Base-by-base conservation (phyloP, 805 yeast genomes). In the Starmerella roubikii region DNA sequence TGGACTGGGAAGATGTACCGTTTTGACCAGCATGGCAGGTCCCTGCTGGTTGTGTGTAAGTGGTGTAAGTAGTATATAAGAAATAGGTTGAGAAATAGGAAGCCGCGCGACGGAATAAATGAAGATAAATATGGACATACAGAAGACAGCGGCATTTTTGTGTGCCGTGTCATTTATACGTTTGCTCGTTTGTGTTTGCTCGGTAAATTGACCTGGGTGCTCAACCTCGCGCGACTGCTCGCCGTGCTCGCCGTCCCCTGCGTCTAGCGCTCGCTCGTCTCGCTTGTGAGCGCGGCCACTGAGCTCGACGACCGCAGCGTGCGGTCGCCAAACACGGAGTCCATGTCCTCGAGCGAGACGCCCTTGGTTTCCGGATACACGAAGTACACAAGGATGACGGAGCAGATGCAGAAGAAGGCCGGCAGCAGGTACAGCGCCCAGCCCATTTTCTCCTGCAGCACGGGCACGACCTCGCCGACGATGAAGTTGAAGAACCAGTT, bases 401-500 rank as follows among this genome's bases (percentile, higher is more conserved):
- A 81, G 31, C 77, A 56, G 33, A 75, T 62, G 60, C 94, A 84
- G 23, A 83, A 79, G 20, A 69, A 57, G 1, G 91, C 88, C 44
- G 88, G 95, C 39, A 85, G 69, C 48, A 86, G 60, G 57, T 86
- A 85, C 38, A 91, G 66, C 42, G 76, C 67, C 93, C 94, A 86
- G 23, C 70, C 66, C 50, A 85, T 80, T 6, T 60, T 39, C 50
- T 78, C 93, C 53, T 84, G 77, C 41, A 85, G 66, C 20, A 84
- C 71, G 2, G 96, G 96, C 0, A 94, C 82, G 72, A 80, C 71
- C 59, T 82, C 91, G 11, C 96, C 95, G 21, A 85, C 95, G 26
- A 86, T 61, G 65, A 84, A 86, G 60, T 85, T 85, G 64, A 83
- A 85, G 6, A 82, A 69, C 96, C 96, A 85, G 57, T 85, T 86